A percentile compares a stretch with the other conserved stretches of the same genome.
phyloP scores from a whole-genome alignment of 768 basidiomycete species.

The Pleurotus pulmonarius region DNA sequence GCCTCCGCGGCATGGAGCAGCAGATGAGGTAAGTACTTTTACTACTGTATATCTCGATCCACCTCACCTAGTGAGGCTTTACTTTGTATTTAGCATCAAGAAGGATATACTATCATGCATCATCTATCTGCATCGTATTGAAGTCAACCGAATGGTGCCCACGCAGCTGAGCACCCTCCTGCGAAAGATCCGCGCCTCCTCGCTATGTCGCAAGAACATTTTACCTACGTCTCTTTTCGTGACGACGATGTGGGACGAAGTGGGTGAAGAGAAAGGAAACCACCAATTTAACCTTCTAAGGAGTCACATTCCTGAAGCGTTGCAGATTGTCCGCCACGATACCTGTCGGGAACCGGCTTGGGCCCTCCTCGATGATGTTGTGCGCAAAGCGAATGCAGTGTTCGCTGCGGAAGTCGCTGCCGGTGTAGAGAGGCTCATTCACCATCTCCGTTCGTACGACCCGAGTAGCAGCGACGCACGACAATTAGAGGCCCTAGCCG shows the following conservation, averaged over 20 bases:
- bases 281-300: slow-evolving; percentile 1
- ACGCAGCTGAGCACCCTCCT: slow-evolving; percentile 37
- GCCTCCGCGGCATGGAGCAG: background rate
- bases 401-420: background rate
- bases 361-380: background rate
- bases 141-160: slow-evolving; percentile 34
- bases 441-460: background rate
- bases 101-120: slow-evolving; percentile 19
- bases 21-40: background rate
- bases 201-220: background rate
- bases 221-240: slow-evolving; percentile 13
- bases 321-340: background rate
- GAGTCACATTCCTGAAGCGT: background rate
- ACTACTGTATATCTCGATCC: too few relatives aligned
- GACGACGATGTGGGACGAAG: slow-evolving; percentile 26
- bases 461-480: background rate
- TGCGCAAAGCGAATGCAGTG: background rate
- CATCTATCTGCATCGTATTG: slow-evolving; percentile 26
- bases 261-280: slow-evolving; percentile 6
- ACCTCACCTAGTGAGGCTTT: too few relatives aligned
- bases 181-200: background rate
- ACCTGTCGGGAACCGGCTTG: background rate
- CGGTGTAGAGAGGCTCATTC: background rate
- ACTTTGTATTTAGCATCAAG: too few relatives aligned
- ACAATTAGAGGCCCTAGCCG: background rate